Percentiles rank a stretch among this genome's conserved stretches.
Conservation (phyloP, 352 stramenopile genomes). For the Phytophthora kernoviae region DNA sequence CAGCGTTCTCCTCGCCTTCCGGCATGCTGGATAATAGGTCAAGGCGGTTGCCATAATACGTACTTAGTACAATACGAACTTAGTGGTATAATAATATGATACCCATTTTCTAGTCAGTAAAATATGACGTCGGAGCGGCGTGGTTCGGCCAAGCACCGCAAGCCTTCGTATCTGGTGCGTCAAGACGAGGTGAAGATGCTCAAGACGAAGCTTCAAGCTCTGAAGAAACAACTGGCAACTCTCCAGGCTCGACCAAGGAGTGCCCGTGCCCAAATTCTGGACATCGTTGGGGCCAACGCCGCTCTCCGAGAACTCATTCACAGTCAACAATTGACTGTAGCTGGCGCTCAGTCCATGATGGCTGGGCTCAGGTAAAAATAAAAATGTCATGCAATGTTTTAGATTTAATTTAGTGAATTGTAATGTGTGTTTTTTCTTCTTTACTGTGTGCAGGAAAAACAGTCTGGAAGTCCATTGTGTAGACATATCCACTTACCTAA, state of each 20-base stretch:
- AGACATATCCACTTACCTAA: slow-evolving; percentile 30
- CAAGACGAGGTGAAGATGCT: slow-evolving; percentile 34
- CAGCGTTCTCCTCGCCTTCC: too few species aligned
- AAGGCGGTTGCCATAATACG: too few species aligned
- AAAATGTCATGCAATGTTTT: neutral
- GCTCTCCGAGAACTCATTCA: slow-evolving; percentile 36
- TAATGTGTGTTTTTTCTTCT: neutral
- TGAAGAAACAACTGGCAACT: slow-evolving; percentile 20
- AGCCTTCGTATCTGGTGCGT: slow-evolving; percentile 34
- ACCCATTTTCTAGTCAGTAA: slow-evolving; percentile 10
- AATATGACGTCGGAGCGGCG: slow-evolving; percentile 35
- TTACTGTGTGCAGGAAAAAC: slow-evolving; percentile 21
- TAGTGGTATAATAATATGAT: neutral
- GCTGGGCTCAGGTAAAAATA: slow-evolving; percentile 16
- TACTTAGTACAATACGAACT: too few species aligned
- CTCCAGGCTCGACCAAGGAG: slow-evolving; percentile 29
- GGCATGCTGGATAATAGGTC: too few species aligned
- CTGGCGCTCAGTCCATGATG: slow-evolving; percentile 32
- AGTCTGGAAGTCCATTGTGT: slow-evolving; percentile 28
- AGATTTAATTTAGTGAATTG: neutral
- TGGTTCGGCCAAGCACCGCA: slow-evolving; percentile 12
- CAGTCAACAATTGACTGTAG: slow-evolving; percentile 10
- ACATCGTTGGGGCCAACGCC: slow-evolving; percentile 21
- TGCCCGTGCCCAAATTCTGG: slow-evolving; percentile 18
- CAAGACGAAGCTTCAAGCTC: slow-evolving; percentile 18